Percentiles rank a stretch among this genome's conserved stretches.
Conservation (phyloP, 2,329 filamentous ascomycete genomes). For the Cryphonectria naterciae region DNA sequence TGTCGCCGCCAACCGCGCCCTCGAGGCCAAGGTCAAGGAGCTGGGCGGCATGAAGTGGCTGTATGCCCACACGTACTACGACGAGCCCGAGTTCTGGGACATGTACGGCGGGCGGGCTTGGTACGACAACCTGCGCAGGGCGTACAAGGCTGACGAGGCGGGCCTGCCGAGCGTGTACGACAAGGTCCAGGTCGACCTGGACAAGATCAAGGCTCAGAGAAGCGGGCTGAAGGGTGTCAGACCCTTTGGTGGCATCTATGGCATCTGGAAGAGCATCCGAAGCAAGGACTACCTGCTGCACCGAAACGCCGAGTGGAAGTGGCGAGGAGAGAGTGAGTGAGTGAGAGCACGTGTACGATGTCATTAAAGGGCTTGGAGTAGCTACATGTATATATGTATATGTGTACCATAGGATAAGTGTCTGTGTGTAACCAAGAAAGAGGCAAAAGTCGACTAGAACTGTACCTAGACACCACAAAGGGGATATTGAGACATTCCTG, state of each 20-base stretch:
- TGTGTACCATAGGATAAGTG: neutral
- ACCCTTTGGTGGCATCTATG: conserved; percentile 63
- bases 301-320: conserved; percentile 58
- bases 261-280: conserved; percentile 61
- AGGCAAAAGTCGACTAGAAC: neutral
- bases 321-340: conserved; percentile 40
- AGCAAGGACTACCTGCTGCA: conserved; percentile 61
- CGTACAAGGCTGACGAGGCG: conserved; percentile 59
- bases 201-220: conserved; percentile 43
- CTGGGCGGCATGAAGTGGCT: conserved; percentile 84
- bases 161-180: conserved; percentile 70
- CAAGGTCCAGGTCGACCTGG: conserved; percentile 61
- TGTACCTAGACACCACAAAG: neutral
- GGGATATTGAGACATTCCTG: neutral
- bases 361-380: neutral
- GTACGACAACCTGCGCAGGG: conserved; percentile 66
- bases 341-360: too few relatives aligned
- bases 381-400: neutral
- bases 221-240: conserved; percentile 52
- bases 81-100: conserved; percentile 70
- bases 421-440: neutral
- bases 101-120: conserved; percentile 61
- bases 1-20: conserved; percentile 67
- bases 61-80: conserved; percentile 85
- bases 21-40: conserved; percentile 70